Evolutionary conservation across 2,329 filamentous ascomycete species (phyloP).

Genomic region (Mariannaea sp.): DNA sequence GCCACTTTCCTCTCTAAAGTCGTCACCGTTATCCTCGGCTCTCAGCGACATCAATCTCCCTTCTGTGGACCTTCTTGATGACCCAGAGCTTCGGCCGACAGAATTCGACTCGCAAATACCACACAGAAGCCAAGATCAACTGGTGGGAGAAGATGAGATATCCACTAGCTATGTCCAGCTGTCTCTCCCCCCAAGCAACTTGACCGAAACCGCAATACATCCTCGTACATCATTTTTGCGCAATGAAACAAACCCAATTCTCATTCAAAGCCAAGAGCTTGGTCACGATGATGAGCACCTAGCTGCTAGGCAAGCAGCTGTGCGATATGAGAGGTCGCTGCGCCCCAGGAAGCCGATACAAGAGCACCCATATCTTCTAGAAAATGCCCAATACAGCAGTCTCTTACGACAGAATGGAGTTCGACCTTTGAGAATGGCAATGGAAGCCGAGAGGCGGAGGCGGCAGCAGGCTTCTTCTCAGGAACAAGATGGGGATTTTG

Average conservation of each 20-base stretch:
- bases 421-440: conserved; percentile 54
- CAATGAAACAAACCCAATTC: not conserved
- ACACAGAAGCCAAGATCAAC: conserved; percentile 11
- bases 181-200: conserved; percentile 40
- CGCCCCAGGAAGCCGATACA: conserved; percentile 65
- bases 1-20: conserved; percentile 43
- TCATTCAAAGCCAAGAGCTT: conserved; percentile 26
- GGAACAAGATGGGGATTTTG: conserved; percentile 55
- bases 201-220: conserved; percentile 8
- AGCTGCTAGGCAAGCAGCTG: conserved; percentile 34
- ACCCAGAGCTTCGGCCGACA: conserved; percentile 5
- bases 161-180: conserved; percentile 46
- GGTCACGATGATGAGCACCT: conserved; percentile 28
- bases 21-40: conserved; percentile 31
- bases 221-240: not conserved
- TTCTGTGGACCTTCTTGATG: conserved; percentile 27
- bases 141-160: conserved; percentile 41
- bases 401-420: conserved; percentile 60
- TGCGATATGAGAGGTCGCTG: conserved; percentile 54
- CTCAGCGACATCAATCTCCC: conserved; percentile 37
- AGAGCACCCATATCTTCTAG: conserved; percentile 62
- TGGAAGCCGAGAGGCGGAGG: conserved; percentile 33
- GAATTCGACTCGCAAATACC: conserved; percentile 1
- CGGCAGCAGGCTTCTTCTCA: conserved; percentile 53
- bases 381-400: conserved; percentile 59